Evolutionary conservation across 1,284 basidiomycete species (phyloP).

Genomic region (Entoloma clypeatum): DNA sequence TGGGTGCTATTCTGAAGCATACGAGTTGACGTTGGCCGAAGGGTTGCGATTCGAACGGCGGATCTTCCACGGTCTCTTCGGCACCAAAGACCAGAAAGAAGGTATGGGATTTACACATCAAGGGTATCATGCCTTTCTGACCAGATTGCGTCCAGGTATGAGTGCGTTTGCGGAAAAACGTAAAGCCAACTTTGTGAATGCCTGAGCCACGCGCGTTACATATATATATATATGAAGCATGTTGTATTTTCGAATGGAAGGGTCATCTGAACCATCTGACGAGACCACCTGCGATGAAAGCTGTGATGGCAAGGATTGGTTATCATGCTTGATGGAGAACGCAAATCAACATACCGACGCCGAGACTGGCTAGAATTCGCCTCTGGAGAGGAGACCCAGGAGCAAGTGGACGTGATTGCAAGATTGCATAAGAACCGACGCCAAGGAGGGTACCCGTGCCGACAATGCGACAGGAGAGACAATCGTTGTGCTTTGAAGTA

Average conservation of each 20-base stretch:
- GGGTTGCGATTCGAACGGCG: conserved; percentile 88
- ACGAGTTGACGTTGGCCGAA: conserved; percentile 79
- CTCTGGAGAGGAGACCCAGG: conserved; percentile 46
- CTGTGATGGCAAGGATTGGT: conserved; percentile 18
- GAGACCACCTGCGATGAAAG: conserved; percentile 34
- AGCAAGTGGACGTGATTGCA: conserved; percentile 43
- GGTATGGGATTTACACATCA: conserved; percentile 44
- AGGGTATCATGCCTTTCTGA: background rate
- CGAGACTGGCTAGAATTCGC: conserved; percentile 42
- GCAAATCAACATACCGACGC: conserved; percentile 38
- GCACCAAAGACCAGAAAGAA: conserved; percentile 97
- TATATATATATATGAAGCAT: background rate
- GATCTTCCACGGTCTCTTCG: conserved; percentile 91
- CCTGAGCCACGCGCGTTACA: conserved; percentile 26
- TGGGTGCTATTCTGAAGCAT: conserved; percentile 46
- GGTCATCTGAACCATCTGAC: conserved; percentile 37
- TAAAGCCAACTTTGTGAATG: conserved; percentile 77
- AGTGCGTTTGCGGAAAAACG: conserved; percentile 97
- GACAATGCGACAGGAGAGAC: conserved; percentile 48
- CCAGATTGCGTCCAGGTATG: conserved; percentile 63
- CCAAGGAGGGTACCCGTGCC: conserved; percentile 45
- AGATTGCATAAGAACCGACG: conserved; percentile 49
- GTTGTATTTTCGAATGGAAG: background rate
- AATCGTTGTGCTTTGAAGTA: conserved; percentile 31
- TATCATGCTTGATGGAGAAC: conserved; percentile 2